Base-by-base conservation (phyloP, 495 filamentous ascomycete genomes). In the Hypomontagnella monticulosa region DNA sequence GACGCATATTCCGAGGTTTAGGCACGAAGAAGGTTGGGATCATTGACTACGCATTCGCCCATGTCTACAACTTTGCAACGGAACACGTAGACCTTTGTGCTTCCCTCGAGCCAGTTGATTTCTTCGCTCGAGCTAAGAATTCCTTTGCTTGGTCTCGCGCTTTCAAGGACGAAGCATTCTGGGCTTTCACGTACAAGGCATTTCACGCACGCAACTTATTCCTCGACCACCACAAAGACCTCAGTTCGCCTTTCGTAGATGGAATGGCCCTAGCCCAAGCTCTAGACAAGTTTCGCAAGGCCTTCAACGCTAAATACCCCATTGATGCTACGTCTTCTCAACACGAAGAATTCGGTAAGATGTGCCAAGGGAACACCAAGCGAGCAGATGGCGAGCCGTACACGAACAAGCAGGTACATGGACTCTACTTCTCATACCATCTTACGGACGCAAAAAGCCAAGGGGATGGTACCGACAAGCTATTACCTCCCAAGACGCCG, bases 151-250 rank as follows among this genome's bases (percentile, higher is more conserved):
- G 60, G 64, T 69, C 56, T 38, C 48, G 32, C 12, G 10, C 4
- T 30, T 53, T 69, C 20, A 43, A 7, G 0, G 50, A 65, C 40
- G 27, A 47, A 0, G 69, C 55, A 7, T 69, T 69, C 52, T 71
- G 64, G 60, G 69, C 69, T 0, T 68, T 71, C 19, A 71, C 69
- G 0, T 68, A 71, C 47, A 69, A 63, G 9, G 56, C 62, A 3
- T 63, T 71, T 16, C 66, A 72, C 18, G 69, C 66, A 0, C 47
- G 69, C 3, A 33, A 36, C 1, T 14, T 69, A 9, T 71, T 59
- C 12, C 46, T 71, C 4, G n/a, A 51, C 15, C 54, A 37, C 1
- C 16, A 15, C 2, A 11, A 42, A 2, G 4, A 7, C 16, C 14
- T n/a, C 1, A 7, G n/a, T 0, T 0, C 33, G 15, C 4, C 49